A percentile compares a stretch with the other conserved stretches of the same genome.
phyloP scores from a whole-genome alignment of 2,329 filamentous ascomycete species.

The Fusarium sp. region DNA sequence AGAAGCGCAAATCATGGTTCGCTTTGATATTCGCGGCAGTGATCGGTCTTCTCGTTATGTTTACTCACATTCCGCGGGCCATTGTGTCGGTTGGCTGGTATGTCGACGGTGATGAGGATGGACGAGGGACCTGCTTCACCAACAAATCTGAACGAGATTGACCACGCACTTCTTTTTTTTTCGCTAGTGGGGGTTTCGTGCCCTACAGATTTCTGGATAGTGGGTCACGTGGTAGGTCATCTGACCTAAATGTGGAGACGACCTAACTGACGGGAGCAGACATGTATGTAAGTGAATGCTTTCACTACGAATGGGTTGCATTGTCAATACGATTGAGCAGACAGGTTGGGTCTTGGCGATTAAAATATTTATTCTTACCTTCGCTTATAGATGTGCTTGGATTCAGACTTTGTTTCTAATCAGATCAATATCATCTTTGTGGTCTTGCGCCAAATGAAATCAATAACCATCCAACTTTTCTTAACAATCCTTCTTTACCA shows the following conservation, averaged over 20 bases:
- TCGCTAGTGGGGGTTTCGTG: conserved; percentile 51
- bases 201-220: conserved; percentile 48
- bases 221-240: conserved; percentile 23
- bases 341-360: neutral
- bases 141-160: conserved; percentile 47
- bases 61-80: conserved; percentile 73
- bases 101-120: conserved; percentile 56
- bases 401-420: neutral
- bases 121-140: conserved; percentile 45
- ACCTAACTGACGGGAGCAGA: neutral
- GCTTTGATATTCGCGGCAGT: conserved; percentile 1
- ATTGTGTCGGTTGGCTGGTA: conserved; percentile 65
- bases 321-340: neutral
- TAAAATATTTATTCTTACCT: neutral
- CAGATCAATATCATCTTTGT: neutral
- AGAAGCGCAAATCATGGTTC: conserved; percentile 23
- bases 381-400: neutral
- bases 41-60: conserved; percentile 21
- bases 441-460: conserved; percentile 9
- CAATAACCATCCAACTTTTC: conserved; percentile 21
- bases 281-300: no score
- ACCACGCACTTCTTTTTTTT: conserved; percentile 50
- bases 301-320: no score
- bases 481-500: conserved; percentile 33
- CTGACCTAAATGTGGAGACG: neutral